Conservation (phyloP, 2,329 filamentous ascomycete genomes). For the Aureobasidium musti region DNA sequence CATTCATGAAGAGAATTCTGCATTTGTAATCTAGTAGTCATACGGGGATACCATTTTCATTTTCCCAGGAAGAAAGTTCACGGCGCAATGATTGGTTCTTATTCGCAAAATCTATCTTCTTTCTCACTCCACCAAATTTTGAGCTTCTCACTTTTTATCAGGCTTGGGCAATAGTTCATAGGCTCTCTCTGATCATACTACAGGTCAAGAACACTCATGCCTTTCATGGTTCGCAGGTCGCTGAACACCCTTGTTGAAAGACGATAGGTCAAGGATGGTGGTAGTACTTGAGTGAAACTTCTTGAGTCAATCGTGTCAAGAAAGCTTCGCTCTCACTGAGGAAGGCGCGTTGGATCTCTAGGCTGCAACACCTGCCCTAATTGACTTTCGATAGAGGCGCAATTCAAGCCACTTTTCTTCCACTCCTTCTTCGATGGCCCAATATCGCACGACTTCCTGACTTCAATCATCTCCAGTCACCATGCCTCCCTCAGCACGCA, state of each 20-base stretch:
- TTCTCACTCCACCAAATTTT: conserved; percentile 1
- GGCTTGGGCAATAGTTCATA: no score
- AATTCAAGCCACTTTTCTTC: neutral
- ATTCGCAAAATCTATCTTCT: conserved; percentile 29
- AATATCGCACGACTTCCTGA: neutral
- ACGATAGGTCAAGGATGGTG: no score
- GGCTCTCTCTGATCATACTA: no score
- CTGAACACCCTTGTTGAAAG: no score
- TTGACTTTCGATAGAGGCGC: neutral
- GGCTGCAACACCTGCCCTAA: conserved; percentile 1
- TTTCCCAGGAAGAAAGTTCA: conserved; percentile 23
- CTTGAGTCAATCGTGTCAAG: no score
- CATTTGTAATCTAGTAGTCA: conserved; percentile 30
- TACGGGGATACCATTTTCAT: conserved; percentile 23
- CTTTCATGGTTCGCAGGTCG: no score
- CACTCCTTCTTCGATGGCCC: neutral
- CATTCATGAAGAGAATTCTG: conserved; percentile 16
- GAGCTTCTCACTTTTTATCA: neutral
- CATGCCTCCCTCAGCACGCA: conserved; percentile 4
- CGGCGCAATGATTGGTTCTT: conserved; percentile 24
- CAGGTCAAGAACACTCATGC: no score
- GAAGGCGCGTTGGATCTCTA: neutral
- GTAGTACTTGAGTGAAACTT: no score
- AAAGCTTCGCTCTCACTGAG: neutral
- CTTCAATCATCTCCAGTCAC: neutral